These are phyloP conservation scores for peach (Prunus persica) DNA, from an alignment of 306 rosid species.

Conservation along the genomic window Prunus_persica_NCBIv2 NC_034009.1:5525501-5526000, in stretches of 20 bases:
- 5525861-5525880: background rate
- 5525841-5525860: background rate
- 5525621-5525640: background rate
- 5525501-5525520: conserved; percentile 45
- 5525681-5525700: conserved; percentile 5
- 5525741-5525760: background rate
- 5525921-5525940: background rate
- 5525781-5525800: background rate
- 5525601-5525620: background rate
- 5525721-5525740: background rate
- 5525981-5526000: background rate
- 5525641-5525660: background rate
- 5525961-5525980: background rate
- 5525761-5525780: conserved; percentile 11
- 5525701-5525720: conserved; percentile 1
- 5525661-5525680: conserved; percentile 21
- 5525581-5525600: conserved; percentile 12
- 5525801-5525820: background rate
- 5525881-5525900: background rate
- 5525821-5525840: background rate
- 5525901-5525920: background rate
- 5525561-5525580: conserved; percentile 4
- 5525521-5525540: conserved; percentile 39
- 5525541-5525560: conserved; percentile 18
- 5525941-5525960: background rate